Conservation (phyloP, 1,284 basidiomycete species). For the Ceraceosorus guamensis region DNA sequence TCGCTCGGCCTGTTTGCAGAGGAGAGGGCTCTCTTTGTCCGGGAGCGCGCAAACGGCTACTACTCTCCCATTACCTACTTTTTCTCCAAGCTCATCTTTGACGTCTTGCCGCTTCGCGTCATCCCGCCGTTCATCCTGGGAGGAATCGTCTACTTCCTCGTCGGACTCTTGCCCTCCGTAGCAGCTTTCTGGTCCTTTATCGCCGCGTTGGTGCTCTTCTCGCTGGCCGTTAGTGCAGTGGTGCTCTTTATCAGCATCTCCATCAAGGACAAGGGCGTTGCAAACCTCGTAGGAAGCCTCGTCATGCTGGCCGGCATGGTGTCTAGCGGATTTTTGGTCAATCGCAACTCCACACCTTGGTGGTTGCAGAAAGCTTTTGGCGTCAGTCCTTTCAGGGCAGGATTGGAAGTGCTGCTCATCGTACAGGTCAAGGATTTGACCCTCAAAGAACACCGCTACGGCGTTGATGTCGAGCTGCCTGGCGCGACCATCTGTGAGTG, state of each 20-base stretch:
- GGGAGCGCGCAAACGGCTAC: conserved; percentile 94
- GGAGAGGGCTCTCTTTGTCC: conserved; percentile 89
- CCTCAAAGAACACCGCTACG: conserved; percentile 61
- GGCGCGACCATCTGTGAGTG: conserved; percentile 28
- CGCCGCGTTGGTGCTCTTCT: conserved; percentile 80
- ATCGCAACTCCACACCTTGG: conserved; percentile 71
- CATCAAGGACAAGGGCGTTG: conserved; percentile 74
- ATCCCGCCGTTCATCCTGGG: conserved; percentile 91
- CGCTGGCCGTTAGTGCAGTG: conserved; percentile 82
- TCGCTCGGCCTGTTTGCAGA: conserved; percentile 86
- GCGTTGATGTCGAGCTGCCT: conserved; percentile 34
- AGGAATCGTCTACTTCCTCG: conserved; percentile 83
- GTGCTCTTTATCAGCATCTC: conserved; percentile 83
- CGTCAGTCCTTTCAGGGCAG: conserved; percentile 96
- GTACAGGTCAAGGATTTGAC: conserved; percentile 92
- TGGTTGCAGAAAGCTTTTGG: conserved; percentile 78
- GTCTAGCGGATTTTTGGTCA: conserved; percentile 91
- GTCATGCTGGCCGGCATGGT: conserved; percentile 89
- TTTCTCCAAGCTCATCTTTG: conserved; percentile 88
- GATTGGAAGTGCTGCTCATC: conserved; percentile 87
- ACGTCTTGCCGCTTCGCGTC: conserved; percentile 84
- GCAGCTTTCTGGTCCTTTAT: conserved; percentile 68
- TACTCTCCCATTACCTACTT: conserved; percentile 95
- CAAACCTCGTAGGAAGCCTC: conserved; percentile 83
- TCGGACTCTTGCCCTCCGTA: conserved; percentile 84